These are phyloP conservation scores for Cercospora zeae-maydis DNA, from an alignment of 2,329 filamentous ascomycete species.

Conservation along the genomic window DNA sequence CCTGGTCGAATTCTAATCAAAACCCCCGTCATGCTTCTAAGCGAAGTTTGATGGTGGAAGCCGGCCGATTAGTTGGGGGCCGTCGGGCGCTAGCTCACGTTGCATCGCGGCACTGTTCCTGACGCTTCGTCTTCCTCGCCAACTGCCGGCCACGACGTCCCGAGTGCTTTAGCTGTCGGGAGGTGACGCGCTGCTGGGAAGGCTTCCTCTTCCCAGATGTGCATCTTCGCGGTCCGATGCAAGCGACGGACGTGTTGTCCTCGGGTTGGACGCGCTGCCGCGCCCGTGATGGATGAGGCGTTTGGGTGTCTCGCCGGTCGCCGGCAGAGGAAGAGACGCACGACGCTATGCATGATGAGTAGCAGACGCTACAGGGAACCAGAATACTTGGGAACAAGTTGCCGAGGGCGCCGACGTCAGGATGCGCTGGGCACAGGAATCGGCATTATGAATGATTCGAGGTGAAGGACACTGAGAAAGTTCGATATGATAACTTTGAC, in stretches of 20 bases:
- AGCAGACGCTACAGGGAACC: neutral
- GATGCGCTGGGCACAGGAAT: neutral
- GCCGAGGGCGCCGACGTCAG: neutral
- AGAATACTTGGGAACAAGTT: neutral
- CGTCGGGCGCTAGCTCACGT: neutral
- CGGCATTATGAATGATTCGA: neutral
- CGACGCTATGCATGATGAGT: neutral
- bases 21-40: neutral
- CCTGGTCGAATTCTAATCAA: neutral
- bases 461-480: neutral
- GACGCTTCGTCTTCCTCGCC: conserved; percentile 4
- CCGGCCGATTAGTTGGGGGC: conserved; percentile 5
- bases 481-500: too few species aligned
- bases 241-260: neutral
- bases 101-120: conserved; percentile 1
- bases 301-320: neutral
- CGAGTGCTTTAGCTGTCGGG: conserved; percentile 9
- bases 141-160: neutral
- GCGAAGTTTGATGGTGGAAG: neutral
- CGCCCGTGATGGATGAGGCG: neutral
- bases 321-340: neutral
- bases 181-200: conserved; percentile 2
- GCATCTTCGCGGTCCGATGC: neutral
- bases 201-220: neutral
- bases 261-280: neutral